phyloP scores from a whole-genome alignment of 2,329 filamentous ascomycete genomes.

The Eutypa lata region DNA sequence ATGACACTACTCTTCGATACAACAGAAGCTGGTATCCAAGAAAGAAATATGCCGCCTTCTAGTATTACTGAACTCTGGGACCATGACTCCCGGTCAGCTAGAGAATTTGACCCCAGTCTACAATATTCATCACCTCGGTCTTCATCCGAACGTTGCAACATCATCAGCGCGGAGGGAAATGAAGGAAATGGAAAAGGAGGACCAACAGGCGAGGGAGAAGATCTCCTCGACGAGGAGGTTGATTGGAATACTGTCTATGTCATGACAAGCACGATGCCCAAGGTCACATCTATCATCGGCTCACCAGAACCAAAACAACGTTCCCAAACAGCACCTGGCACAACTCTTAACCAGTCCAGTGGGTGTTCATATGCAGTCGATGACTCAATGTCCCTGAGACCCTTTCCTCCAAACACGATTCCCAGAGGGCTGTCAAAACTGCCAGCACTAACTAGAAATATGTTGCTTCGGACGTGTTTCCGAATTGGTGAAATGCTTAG shows the following conservation, averaged over 20 bases:
- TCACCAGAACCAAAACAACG: not conserved
- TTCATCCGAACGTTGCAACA: slow-evolving; percentile 3
- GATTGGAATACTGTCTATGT: slow-evolving; percentile 36
- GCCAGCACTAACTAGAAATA: slow-evolving; percentile 45
- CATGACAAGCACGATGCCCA: slow-evolving; percentile 11
- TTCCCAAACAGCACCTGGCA: not conserved
- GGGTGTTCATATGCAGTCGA: not conserved
- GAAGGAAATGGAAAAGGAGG: not conserved
- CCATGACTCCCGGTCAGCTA: slow-evolving; percentile 29
- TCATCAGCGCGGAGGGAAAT: not conserved
- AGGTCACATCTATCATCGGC: slow-evolving; percentile 6
- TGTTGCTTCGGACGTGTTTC: slow-evolving; percentile 58
- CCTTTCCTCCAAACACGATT: slow-evolving; percentile 51
- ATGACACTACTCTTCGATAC: slow-evolving; percentile 18
- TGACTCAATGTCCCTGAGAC: slow-evolving; percentile 24
- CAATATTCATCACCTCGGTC: slow-evolving; percentile 30
- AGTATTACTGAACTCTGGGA: slow-evolving; percentile 32
- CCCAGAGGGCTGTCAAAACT: slow-evolving; percentile 48
- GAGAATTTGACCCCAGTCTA: slow-evolving; percentile 34
- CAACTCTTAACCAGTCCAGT: not conserved
- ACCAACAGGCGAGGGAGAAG: slow-evolving; percentile 9
- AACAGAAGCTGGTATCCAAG: slow-evolving; percentile 5
- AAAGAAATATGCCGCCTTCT: slow-evolving; percentile 25
- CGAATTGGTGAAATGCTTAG: slow-evolving; percentile 58
- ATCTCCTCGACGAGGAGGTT: slow-evolving; percentile 35